Percentiles rank a stretch among this genome's conserved stretches.
Conservation (phyloP, 108 stramenopile species). For the Mayamaea pseudoterrestris region DNA sequence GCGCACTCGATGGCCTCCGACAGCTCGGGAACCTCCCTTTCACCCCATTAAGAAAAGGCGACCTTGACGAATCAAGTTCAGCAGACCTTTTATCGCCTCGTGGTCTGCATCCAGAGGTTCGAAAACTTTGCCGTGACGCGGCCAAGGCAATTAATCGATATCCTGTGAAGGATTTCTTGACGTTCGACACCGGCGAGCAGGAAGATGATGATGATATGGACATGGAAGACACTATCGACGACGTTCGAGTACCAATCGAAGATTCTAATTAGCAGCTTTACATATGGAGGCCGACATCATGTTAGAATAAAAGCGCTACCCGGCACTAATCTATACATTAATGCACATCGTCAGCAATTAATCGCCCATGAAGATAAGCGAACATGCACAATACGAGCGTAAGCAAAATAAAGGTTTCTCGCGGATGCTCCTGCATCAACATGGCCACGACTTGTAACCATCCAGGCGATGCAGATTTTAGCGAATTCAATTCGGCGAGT, state of each 20-base stretch:
- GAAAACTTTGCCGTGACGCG: conserved; percentile 54
- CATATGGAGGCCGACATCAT: no score
- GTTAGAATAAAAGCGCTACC: no score
- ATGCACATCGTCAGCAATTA: no score
- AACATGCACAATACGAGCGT: not conserved
- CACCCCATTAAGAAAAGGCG: conserved; percentile 33
- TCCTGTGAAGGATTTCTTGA: conserved; percentile 72
- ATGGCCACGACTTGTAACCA: no score
- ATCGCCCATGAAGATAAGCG: no score
- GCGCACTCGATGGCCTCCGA: conserved; percentile 69
- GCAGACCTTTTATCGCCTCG: no score
- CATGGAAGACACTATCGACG: conserved; percentile 1
- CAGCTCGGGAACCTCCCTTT: conserved; percentile 60
- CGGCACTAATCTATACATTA: no score
- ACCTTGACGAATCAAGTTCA: conserved; percentile 25
- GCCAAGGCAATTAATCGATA: conserved; percentile 59
- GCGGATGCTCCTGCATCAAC: no score
- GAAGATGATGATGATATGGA: conserved; percentile 14
- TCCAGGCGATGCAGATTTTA: no score
- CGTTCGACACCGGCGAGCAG: conserved; percentile 42
- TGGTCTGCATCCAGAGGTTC: conserved; percentile 56
- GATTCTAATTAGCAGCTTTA: no score
- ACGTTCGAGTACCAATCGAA: no score
- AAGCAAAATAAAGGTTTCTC: not conserved
- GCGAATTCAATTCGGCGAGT: no score